A percentile compares a stretch with the other conserved stretches of the same genome.
These are phyloP conservation scores for Xylaria intraflava DNA, from an alignment of 495 filamentous ascomycete genomes.

Conservation along the genomic window DNA sequence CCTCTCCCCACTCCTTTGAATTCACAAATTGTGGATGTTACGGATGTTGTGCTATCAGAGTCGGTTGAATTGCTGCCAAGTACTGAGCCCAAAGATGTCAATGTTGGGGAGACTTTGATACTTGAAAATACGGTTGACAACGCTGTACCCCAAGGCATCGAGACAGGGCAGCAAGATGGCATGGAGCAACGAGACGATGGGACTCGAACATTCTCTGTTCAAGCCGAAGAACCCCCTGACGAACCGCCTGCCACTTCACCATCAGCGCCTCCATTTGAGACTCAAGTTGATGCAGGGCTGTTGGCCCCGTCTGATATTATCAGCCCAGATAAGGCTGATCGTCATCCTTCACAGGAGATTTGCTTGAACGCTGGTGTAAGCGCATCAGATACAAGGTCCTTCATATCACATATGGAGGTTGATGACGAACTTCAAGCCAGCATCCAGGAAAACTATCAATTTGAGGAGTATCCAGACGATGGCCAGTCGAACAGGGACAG, in stretches of 20 bases:
- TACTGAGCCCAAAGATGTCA: neutral
- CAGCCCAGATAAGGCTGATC: neutral
- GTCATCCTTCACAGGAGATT: neutral
- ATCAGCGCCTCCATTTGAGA: conserved; percentile 15
- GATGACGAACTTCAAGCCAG: conserved; percentile 28
- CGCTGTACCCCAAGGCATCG: neutral
- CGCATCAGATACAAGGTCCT: conserved; percentile 9
- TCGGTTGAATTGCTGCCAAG: neutral
- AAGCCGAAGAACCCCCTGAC: neutral
- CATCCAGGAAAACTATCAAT: conserved; percentile 16
- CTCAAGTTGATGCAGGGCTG: conserved; percentile 14
- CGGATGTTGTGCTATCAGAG: neutral
- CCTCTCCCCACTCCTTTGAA: conserved; percentile 20
- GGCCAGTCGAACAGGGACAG: neutral
- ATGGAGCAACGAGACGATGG: neutral
- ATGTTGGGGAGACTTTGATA: neutral
- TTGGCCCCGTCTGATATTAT: conserved; percentile 2
- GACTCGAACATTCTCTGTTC: neutral
- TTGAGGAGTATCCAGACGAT: neutral
- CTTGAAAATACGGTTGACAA: neutral
- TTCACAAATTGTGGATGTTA: conserved; percentile 12
- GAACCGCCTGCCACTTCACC: conserved; percentile 4
- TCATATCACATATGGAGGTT: conserved; percentile 22
- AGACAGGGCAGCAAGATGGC: neutral
- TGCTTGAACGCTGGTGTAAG: neutral